Percentiles rank a stretch among this genome's conserved stretches.
Conservation (phyloP, 345 rosid genomes). For the Citrus sinensis region DNA sequence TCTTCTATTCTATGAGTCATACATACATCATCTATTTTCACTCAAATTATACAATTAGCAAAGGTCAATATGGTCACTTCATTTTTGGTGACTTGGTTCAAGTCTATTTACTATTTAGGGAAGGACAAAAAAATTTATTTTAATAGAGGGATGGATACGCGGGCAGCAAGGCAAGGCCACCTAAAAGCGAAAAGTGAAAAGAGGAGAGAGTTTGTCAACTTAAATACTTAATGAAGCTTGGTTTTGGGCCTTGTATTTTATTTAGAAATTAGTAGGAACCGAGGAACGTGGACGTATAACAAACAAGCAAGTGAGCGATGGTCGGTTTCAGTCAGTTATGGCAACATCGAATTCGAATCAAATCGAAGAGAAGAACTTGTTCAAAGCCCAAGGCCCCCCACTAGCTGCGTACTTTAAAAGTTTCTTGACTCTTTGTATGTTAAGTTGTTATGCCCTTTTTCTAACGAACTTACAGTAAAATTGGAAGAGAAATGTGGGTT, state of each 20-base stretch:
- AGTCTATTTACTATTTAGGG: background rate
- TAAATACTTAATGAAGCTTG: too few relatives aligned
- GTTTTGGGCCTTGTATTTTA: constrained; percentile 14
- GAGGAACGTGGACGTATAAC: constrained; percentile 23
- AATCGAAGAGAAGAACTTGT: background rate
- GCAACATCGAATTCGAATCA: background rate
- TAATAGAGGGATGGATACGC: too few relatives aligned
- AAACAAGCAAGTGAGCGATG: constrained; percentile 2
- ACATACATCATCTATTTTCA: too few relatives aligned
- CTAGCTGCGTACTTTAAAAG: background rate
- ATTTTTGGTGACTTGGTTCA: background rate
- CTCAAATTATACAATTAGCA: background rate
- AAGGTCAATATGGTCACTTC: background rate
- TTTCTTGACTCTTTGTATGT: too few relatives aligned
- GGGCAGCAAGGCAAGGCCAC: background rate
- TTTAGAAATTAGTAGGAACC: background rate
- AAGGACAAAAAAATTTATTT: too few relatives aligned
- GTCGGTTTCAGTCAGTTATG: background rate
- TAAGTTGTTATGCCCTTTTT: background rate
- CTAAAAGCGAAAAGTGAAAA: background rate
- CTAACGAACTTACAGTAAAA: background rate
- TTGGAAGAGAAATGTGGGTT: background rate
- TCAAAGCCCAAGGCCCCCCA: background rate
- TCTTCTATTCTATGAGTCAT: too few relatives aligned
- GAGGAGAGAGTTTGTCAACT: background rate